Evolutionary conservation across 768 basidiomycete genomes (phyloP).

Genomic region (Termitomyces sp.): DNA sequence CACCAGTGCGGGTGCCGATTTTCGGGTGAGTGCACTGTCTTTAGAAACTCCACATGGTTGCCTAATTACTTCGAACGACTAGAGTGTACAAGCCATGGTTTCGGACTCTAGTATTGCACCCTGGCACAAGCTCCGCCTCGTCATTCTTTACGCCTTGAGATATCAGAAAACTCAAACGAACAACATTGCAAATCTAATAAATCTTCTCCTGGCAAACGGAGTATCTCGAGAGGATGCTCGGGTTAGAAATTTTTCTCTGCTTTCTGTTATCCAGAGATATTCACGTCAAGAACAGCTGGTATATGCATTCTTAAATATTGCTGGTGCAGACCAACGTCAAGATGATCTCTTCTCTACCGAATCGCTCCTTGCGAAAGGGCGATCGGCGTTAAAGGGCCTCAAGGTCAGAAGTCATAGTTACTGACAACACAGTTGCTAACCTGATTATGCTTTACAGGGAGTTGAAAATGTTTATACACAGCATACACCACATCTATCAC

Average conservation of each 20-base stretch:
- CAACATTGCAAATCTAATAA: slow-evolving; percentile 80
- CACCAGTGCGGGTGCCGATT: slow-evolving; percentile 86
- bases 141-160: slow-evolving; percentile 89
- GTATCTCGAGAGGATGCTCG: slow-evolving; percentile 74
- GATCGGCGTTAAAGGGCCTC: slow-evolving; percentile 91
- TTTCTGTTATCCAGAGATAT: background rate
- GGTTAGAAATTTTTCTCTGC: slow-evolving; percentile 39
- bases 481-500: slow-evolving; percentile 88
- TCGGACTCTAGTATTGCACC: slow-evolving; percentile 64
- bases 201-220: slow-evolving; percentile 72
- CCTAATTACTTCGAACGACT: background rate
- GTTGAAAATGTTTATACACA: slow-evolving; percentile 99
- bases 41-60: background rate
- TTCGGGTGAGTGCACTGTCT: slow-evolving; percentile 54
- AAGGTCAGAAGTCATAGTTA: slow-evolving; percentile 51
- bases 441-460: slow-evolving; percentile 50
- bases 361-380: slow-evolving; percentile 89
- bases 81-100: slow-evolving; percentile 85
- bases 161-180: slow-evolving; percentile 88
- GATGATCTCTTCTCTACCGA: slow-evolving; percentile 97
- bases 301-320: slow-evolving; percentile 88
- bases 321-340: slow-evolving; percentile 94
- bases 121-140: slow-evolving; percentile 84
- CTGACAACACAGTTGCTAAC: background rate
- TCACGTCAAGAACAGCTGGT: slow-evolving; percentile 61